These are phyloP conservation scores for Annulohypoxylon truncatum DNA, from an alignment of 2,329 filamentous ascomycete genomes.

Conservation along the genomic window DNA sequence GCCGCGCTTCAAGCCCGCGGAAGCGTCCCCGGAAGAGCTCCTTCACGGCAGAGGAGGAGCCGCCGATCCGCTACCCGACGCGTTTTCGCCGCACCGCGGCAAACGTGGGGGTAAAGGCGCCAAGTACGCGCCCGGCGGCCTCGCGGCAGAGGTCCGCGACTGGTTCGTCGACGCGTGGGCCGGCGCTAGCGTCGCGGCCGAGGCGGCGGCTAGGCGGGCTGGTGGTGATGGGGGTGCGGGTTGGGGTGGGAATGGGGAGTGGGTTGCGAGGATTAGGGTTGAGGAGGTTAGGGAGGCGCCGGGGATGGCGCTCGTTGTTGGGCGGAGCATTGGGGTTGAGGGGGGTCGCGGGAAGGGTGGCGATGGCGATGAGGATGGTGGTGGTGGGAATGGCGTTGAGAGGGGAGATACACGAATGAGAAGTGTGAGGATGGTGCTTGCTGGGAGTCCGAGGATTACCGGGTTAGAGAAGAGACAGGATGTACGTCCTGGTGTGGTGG, in stretches of 20 bases:
- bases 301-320: slow-evolving; percentile 49
- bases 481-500: slow-evolving; percentile 45
- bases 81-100: slow-evolving; percentile 55
- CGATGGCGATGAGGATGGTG: not conserved
- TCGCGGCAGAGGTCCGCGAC: slow-evolving; percentile 57
- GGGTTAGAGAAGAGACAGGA: slow-evolving; percentile 46
- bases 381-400: not conserved
- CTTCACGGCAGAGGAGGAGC: too few relatives aligned
- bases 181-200: too few relatives aligned
- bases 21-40: too few relatives aligned
- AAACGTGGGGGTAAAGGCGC: slow-evolving; percentile 47
- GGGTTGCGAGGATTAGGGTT: slow-evolving; percentile 40
- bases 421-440: slow-evolving; percentile 42
- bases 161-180: slow-evolving; percentile 59
- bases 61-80: slow-evolving; percentile 52
- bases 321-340: slow-evolving; percentile 20
- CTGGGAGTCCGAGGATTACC: slow-evolving; percentile 46
- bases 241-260: slow-evolving; percentile 42
- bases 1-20: slow-evolving; percentile 54
- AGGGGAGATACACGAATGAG: not conserved
- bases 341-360: not conserved
- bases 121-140: slow-evolving; percentile 54
- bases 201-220: slow-evolving; percentile 25
- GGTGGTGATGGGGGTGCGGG: slow-evolving; percentile 15
- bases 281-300: slow-evolving; percentile 41